Percentiles rank a stretch among this genome's conserved stretches.
These are phyloP conservation scores for Ceratocystis variospora DNA, from an alignment of 2,329 filamentous ascomycete species.

Conservation along the genomic window DNA sequence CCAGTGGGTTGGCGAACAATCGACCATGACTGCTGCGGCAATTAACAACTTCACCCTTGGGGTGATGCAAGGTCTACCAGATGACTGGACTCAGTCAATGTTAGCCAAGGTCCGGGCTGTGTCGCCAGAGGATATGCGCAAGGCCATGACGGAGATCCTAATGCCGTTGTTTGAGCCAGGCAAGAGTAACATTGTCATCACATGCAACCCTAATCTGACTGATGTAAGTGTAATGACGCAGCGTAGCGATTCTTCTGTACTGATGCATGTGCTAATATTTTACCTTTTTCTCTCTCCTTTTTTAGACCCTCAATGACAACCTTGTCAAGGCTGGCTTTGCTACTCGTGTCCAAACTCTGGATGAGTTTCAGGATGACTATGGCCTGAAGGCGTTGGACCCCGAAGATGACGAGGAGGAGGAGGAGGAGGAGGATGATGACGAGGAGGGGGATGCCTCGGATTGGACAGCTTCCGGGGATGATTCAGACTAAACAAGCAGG, in stretches of 20 bases:
- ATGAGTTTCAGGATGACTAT: constrained; percentile 80
- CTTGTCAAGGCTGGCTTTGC: constrained; percentile 67
- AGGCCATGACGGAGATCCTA: constrained; percentile 59
- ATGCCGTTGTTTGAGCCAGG: constrained; percentile 67
- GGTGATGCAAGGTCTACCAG: constrained; percentile 61
- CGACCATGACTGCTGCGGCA: constrained; percentile 70
- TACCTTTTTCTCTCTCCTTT: constrained; percentile 7
- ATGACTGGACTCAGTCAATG: constrained; percentile 64
- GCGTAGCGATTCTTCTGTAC: constrained; percentile 1
- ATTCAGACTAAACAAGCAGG: not conserved
- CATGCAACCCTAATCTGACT: constrained; percentile 71
- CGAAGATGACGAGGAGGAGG: constrained; percentile 47
- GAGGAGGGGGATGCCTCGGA: constrained; percentile 28
- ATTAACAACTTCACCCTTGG: constrained; percentile 69
- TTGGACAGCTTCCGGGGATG: constrained; percentile 12
- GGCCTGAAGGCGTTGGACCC: constrained; percentile 54
- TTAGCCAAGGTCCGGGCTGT: constrained; percentile 66
- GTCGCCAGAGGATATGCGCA: constrained; percentile 60
- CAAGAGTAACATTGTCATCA: constrained; percentile 73
- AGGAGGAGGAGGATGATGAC: constrained; percentile 43
- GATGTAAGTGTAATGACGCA: constrained; percentile 46
- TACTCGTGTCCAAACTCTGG: constrained; percentile 57
- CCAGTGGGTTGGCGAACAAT: constrained; percentile 72
- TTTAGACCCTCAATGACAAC: constrained; percentile 57
- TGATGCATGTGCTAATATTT: constrained; percentile 2